A percentile compares a stretch with the other conserved stretches of the same genome.
phyloP scores from a whole-genome alignment of 805 yeast genomes.

The Yamadazyma tumulicola region DNA sequence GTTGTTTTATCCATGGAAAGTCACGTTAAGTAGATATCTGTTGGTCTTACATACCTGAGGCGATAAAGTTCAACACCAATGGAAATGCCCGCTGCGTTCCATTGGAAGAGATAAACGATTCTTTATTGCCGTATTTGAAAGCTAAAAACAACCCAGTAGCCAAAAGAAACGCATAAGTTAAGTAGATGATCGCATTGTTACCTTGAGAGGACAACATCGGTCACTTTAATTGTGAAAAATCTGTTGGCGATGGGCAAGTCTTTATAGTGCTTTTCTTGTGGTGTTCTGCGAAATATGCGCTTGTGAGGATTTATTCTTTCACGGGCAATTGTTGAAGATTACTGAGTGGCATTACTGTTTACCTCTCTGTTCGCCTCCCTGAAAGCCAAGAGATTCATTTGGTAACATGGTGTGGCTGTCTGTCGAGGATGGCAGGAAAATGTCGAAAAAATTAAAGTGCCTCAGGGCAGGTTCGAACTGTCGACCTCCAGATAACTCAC shows the following conservation, averaged over 20 bases:
- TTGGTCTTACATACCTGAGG: slow-evolving; percentile 64
- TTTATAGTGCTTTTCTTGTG: too few relatives aligned
- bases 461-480: slow-evolving; percentile 48
- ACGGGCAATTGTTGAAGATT: too few relatives aligned
- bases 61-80: slow-evolving; percentile 81
- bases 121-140: slow-evolving; percentile 47
- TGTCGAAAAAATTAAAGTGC: slow-evolving; percentile 18
- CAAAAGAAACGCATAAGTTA: slow-evolving; percentile 37
- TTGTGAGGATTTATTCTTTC: slow-evolving; percentile 2
- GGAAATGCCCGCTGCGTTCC: slow-evolving; percentile 80
- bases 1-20: slow-evolving; percentile 7
- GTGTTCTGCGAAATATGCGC: too few relatives aligned
- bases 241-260: not conserved
- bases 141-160: slow-evolving; percentile 48
- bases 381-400: too few relatives aligned
- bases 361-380: too few relatives aligned
- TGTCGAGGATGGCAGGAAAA: too few relatives aligned
- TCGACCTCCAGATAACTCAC: slow-evolving; percentile 43
- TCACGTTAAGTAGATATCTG: too few relatives aligned
- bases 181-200: slow-evolving; percentile 41
- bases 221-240: not conserved
- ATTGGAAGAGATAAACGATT: slow-evolving; percentile 70
- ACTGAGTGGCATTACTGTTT: too few relatives aligned
- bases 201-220: slow-evolving; percentile 32
- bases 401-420: too few relatives aligned